Evolutionary conservation across 108 stramenopile genomes (phyloP).

Genomic region (Nannochloropsis salina): DNA sequence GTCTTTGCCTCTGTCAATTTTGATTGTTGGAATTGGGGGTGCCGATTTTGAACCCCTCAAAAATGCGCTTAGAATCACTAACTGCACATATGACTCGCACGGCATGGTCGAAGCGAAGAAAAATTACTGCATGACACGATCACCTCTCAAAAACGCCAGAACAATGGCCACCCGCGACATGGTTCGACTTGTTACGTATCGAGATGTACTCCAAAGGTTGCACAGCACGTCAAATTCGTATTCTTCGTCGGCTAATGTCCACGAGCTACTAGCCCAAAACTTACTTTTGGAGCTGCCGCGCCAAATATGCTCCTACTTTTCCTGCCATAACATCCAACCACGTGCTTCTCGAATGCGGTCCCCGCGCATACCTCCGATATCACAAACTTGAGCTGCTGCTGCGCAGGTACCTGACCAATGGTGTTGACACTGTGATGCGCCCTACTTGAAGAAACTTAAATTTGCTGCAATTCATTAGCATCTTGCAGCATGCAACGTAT

Average conservation of each 20-base stretch:
- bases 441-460: too few relatives aligned
- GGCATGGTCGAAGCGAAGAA: too few relatives aligned
- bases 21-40: neutral
- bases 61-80: neutral
- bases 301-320: neutral
- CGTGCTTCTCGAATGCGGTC: neutral
- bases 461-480: too few relatives aligned
- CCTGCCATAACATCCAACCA: conserved; percentile 3
- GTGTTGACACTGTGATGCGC: too few relatives aligned
- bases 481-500: too few relatives aligned
- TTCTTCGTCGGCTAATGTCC: neutral
- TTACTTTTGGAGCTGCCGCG: neutral
- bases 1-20: neutral
- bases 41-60: neutral
- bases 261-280: neutral
- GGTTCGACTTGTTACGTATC: neutral
- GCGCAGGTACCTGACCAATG: too few relatives aligned
- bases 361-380: too few relatives aligned
- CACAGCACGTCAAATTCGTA: neutral
- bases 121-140: too few relatives aligned
- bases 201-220: neutral
- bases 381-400: too few relatives aligned
- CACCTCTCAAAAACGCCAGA: neutral
- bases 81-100: neutral
- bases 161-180: neutral